Evolutionary conservation across 768 basidiomycete genomes (phyloP), one percentile per base, ranked within the genome.

Genomic region (Obba rivulosa): DNA sequence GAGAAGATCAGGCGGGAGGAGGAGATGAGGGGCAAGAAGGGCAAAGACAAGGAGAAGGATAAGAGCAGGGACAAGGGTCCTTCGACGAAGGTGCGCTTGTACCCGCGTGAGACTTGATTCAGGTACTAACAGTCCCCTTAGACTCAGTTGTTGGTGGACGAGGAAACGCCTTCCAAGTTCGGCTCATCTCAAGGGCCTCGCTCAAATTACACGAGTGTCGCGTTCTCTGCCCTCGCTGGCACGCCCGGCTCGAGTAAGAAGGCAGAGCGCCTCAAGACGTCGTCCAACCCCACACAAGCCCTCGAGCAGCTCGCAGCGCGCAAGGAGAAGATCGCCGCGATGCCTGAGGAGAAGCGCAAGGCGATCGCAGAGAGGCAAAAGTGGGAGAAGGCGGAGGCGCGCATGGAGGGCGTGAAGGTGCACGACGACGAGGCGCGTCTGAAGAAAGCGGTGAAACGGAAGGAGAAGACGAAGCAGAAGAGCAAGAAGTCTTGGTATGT

Each of bases 381-480:
- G 60, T 97, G 93, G 91, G 80, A 81, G 42, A 95, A 94, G 68
- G 92, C 94, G 0, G 81, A 85, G 61, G 83, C 90, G 24, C 76
- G 91, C 42, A 71, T 96, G 50, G 90, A 89, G 46, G 96, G 96
- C 2, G 84, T 85, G 41, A 99, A 97, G 67, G 83, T 99, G 24
- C 79, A 79, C 42, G 96, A 98, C 57, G 89, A 94, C 57, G 91
- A 92, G 62, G 63, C 57, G 1, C 71, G 85, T 39, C 65, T 99
- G 59, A 97, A 95, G 73, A 97, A 96, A 71, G 92, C 92, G 36
- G 82, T 80, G 8, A 98, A 96, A 74, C 74, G 89, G 64, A 85
- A 89, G 54, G 95, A 96, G 67, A 94, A 95, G 66, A 83, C 83
- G 57, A 97, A 97, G 64, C 59, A 51, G 20, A 93, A 89, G 71